Percentiles rank a stretch among this genome's conserved stretches.
phyloP scores from a whole-genome alignment of 2,329 filamentous ascomycete species.

The Chaetomiaceae sp. region DNA sequence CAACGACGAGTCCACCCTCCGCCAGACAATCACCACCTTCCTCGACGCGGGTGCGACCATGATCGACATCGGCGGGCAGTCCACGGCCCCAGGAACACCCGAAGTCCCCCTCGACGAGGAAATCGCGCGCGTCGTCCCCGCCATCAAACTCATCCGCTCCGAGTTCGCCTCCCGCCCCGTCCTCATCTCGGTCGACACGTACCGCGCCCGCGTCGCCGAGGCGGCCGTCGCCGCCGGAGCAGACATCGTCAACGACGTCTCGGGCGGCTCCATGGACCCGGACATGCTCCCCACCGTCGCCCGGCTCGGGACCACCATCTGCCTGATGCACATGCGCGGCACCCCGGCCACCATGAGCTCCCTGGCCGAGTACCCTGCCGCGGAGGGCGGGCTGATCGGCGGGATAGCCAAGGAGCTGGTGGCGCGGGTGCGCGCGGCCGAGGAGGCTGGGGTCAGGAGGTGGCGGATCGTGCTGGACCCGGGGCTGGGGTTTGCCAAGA shows the following conservation, averaged over 20 bases:
- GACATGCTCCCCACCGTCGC: conserved; percentile 81
- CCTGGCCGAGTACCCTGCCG: conserved; percentile 59
- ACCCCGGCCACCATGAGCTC: conserved; percentile 75
- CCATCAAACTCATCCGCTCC: conserved; percentile 66
- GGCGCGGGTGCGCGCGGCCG: conserved; percentile 66
- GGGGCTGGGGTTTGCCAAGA: conserved; percentile 91
- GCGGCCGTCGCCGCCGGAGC: conserved; percentile 73
- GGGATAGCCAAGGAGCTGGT: conserved; percentile 65
- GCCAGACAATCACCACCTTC: conserved; percentile 55
- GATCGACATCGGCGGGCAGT: conserved; percentile 90
- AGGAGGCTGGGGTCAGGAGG: conserved; percentile 75
- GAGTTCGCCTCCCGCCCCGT: conserved; percentile 58
- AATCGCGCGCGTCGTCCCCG: conserved; percentile 69
- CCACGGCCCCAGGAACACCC: conserved; percentile 71
- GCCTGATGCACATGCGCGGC: conserved; percentile 91
- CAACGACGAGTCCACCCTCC: conserved; percentile 45
- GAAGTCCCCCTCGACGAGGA: conserved; percentile 72
- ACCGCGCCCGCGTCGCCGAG: conserved; percentile 76
- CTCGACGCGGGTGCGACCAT: conserved; percentile 71
- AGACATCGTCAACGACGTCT: conserved; percentile 93
- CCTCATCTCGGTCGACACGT: conserved; percentile 89
- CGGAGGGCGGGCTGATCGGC: conserved; percentile 47
- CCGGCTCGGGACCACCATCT: conserved; percentile 70
- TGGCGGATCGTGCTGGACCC: conserved; percentile 97
- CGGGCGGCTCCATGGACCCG: conserved; percentile 71